phyloP scores from a whole-genome alignment of 192 early-diverging fungal species.

The Coemansia sp. region DNA sequence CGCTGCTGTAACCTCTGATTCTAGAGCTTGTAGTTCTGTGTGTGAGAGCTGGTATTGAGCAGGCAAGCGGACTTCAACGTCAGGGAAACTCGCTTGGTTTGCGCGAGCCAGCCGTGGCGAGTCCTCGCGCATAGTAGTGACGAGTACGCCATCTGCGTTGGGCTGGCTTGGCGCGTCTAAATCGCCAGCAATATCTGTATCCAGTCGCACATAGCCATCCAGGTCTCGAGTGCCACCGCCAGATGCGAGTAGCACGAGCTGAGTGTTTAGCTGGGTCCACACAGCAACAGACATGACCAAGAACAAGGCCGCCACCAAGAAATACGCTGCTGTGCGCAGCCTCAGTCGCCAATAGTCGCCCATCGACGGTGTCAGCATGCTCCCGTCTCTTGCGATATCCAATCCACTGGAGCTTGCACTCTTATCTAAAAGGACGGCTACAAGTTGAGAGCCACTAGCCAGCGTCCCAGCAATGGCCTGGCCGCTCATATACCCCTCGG shows the following conservation, averaged over 20 bases:
- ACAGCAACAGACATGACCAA: constrained; percentile 24
- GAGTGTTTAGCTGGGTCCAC: constrained; percentile 31
- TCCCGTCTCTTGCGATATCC: background rate
- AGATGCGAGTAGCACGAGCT: background rate
- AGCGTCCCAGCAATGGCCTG: constrained; percentile 66
- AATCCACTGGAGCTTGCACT: background rate
- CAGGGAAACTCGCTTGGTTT: constrained; percentile 1
- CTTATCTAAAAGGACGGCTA: constrained; percentile 33
- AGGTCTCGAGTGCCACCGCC: background rate
- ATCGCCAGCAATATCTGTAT: background rate
- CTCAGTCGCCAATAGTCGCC: constrained; percentile 6
- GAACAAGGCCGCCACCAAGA: constrained; percentile 30
- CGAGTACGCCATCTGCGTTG: background rate
- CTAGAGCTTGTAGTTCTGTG: constrained; percentile 6
- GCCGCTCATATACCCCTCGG: constrained; percentile 71
- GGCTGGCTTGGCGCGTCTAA: background rate
- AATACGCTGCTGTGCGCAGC: constrained; percentile 31
- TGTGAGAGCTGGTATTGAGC: background rate
- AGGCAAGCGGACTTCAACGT: background rate
- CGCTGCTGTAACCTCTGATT: background rate
- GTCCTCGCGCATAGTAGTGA: constrained; percentile 19
- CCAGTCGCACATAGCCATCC: constrained; percentile 6
- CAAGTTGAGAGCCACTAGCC: constrained; percentile 63
- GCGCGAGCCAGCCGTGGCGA: constrained; percentile 28
- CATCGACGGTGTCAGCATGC: background rate